These are phyloP conservation scores for Syzygium malaccense DNA, from an alignment of 441 rosid genomes.

Conservation along the genomic window DNA sequence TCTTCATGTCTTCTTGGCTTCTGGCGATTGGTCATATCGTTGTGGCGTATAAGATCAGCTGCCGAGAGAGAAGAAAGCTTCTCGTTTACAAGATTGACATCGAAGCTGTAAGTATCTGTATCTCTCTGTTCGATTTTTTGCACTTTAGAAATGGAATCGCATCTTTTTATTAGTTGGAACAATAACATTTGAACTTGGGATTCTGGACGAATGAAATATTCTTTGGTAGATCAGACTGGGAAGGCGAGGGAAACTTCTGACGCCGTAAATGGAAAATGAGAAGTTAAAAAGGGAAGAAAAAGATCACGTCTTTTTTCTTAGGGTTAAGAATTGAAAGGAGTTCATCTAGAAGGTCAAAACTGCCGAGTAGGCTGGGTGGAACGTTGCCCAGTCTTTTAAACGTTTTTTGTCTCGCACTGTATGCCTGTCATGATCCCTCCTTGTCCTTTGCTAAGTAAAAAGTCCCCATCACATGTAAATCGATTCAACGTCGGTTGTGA, in stretches of 20 bases:
- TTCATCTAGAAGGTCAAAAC: constrained; percentile 1
- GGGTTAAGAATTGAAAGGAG: neutral
- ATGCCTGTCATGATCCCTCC: neutral
- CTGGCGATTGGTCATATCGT: constrained; percentile 64
- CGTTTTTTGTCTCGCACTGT: neutral
- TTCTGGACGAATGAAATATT: neutral
- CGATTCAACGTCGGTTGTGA: neutral
- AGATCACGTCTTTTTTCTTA: neutral
- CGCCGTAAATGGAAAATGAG: neutral
- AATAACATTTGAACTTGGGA: neutral
- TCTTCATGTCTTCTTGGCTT: constrained; percentile 53
- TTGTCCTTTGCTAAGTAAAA: neutral
- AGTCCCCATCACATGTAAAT: neutral
- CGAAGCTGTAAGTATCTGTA: constrained; percentile 84
- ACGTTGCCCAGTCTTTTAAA: neutral
- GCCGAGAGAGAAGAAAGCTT: constrained; percentile 88
- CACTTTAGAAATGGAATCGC: neutral
- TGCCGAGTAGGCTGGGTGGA: neutral
- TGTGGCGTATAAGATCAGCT: constrained; percentile 79
- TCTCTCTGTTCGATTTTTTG: neutral
- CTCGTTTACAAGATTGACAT: constrained; percentile 91
- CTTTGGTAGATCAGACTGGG: neutral
- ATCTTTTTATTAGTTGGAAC: neutral
- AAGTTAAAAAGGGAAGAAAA: neutral
- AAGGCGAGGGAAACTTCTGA: neutral